Evolutionary conservation across 257 asterid species (phyloP), one percentile per base, ranked within the genome.

Genomic region (Verbascum thapsus): DNA sequence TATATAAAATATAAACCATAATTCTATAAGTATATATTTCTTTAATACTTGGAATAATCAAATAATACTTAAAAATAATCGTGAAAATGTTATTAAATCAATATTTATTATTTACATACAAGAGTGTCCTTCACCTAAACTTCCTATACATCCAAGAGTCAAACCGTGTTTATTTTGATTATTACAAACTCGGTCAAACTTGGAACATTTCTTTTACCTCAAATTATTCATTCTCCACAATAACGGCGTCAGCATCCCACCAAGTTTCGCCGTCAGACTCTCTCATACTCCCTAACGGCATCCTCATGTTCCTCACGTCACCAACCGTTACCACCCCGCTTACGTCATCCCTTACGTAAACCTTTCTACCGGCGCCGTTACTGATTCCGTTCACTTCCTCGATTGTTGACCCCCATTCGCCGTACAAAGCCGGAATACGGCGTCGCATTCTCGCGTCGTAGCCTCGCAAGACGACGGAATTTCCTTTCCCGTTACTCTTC

Each of bases 181-280:
- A 26, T 26, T 5, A n/a, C 22, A 16, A 66, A 52, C 65, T 56
- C 42, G 53, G 67, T 61, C 49, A n/a, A 39, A 50, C n/a, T n/a
- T n/a, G 63, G 35, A 30, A 67, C 61, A 4, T 43, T 17, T 19
- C 40, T 6, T 58, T 68, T 10, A 65, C 60, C 16, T 42, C 68
- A n/a, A 54, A 59, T 18, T 80, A 59, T 18, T 80, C 81, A 9
- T 79, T 70, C 45, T 81, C 92, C 40, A 64, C 58, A 2, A 79
- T 84, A 45, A 76, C 88, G 87, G 85, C 91, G 91, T 78, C 94
- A 58, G 91, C 90, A 64, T 83, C 87, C 88, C 86, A 84, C 95
- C 94, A 82, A 2, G 79, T 73, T 8, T 74, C 85, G 72, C 64
- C 85, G 80, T 81, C 83, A n/a, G 68, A 4, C 50, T 65, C 83